Evolutionary conservation across 805 yeast species (phyloP), one percentile per base, ranked within the genome.

Genomic region (Kregervanrija pseudodelftensis): DNA sequence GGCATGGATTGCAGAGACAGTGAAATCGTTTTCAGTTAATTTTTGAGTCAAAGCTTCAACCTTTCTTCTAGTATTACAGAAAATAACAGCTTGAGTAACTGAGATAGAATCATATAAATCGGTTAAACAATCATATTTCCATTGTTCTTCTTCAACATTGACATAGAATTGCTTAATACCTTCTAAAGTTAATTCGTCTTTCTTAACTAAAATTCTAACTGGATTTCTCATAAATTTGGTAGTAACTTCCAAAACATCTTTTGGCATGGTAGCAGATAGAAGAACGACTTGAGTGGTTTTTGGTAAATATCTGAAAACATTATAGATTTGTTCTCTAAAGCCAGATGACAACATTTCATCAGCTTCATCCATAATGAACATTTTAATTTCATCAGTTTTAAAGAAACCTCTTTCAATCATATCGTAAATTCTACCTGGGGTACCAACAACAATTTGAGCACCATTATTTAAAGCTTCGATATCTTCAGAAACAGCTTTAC

Each of bases 21-120:
- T 86, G 74, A 91, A 93, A 67, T 86, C 83, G 46, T 84, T 78
- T 51, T 74, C 80, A 44, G 76, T 77, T 76, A 91, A 79, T 65
- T 85, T 82, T 45, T 79, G 84, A 44, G 95, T 74, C 46, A 93
- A 76, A 82, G 85, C 85, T 67, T 88, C 95, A 53, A 91, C 99
- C 76, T 91, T 91, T 66, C 83, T 77, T 70, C 91, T 85, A 53
- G 98, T 90, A 75, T 93, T 93, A 72, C 99, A 93, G 77, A 93
- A 93, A 44, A 93, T 93, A 51, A 93, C 98, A 41, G 97, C 95
- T 69, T 93, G 99, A 44, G 98, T 91, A 58, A 93, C 87, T 38
- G 96, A 85, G 60, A 93, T 74, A 45, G 95, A 84, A 69, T 91
- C 99, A 72, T 93, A 93, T 56, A 93, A 71, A 67, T 93, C 99